Conservation (phyloP, 768 basidiomycete species). For the Clitopilus hobsonii region DNA sequence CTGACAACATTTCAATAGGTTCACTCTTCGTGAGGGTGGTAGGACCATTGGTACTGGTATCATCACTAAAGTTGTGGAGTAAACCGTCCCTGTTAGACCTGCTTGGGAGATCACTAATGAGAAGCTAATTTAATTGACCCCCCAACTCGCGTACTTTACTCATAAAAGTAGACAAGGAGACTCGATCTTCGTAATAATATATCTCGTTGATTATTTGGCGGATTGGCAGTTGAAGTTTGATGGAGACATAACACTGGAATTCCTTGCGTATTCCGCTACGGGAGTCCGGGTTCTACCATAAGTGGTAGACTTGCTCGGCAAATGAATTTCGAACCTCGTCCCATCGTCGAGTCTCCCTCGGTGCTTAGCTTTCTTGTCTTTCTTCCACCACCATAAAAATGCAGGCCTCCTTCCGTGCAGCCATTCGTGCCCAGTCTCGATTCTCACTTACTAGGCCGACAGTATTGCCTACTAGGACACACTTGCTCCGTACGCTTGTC, state of each 20-base stretch:
- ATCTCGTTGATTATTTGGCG: background rate
- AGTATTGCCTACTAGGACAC: constrained; percentile 11
- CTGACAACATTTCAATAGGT: constrained; percentile 30
- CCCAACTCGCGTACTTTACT: constrained; percentile 14
- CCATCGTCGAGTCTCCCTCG: background rate
- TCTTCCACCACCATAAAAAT: constrained; percentile 19
- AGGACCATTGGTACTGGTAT: constrained; percentile 98
- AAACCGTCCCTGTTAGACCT: background rate
- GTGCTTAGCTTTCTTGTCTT: background rate
- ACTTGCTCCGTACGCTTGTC: constrained; percentile 46
- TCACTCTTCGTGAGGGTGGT: constrained; percentile 93
- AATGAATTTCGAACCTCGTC: background rate
- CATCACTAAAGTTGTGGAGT: constrained; percentile 75
- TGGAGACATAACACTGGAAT: background rate
- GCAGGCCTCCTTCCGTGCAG: constrained; percentile 34
- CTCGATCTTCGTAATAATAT: constrained; percentile 1
- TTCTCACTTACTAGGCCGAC: constrained; percentile 9
- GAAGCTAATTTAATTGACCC: constrained; percentile 3
- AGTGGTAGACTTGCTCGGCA: constrained; percentile 3
- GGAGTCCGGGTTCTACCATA: background rate
- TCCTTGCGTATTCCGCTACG: constrained; percentile 1
- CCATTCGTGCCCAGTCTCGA: constrained; percentile 14
- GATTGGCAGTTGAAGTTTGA: constrained; percentile 1
- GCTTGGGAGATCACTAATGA: background rate
- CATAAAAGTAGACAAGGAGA: constrained; percentile 10